Evolutionary conservation across 1,139 yeast species (phyloP).

Genomic region (Yamadazyma mexicana): DNA sequence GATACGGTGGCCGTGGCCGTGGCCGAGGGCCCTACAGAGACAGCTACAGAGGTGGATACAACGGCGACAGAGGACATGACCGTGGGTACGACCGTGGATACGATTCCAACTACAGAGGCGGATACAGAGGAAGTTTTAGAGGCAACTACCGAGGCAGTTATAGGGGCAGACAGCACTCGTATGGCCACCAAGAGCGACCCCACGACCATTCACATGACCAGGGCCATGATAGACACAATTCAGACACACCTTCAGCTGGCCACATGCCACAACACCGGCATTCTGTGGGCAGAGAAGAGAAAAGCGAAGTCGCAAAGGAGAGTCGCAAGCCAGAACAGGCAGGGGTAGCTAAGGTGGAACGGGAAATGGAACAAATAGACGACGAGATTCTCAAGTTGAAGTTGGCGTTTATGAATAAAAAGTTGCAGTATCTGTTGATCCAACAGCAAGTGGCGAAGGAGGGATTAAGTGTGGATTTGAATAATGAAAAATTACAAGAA

Average conservation of each 20-base stretch:
- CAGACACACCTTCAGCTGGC: neutral
- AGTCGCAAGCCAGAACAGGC: slow-evolving; percentile 1
- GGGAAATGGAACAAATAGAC: slow-evolving; percentile 7
- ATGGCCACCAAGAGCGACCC: neutral
- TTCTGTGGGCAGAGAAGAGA: neutral
- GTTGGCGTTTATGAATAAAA: slow-evolving; percentile 24
- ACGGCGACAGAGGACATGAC: slow-evolving; percentile 2
- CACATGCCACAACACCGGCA: neutral
- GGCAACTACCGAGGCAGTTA: slow-evolving; percentile 9
- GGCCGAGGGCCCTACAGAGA: slow-evolving; percentile 8
- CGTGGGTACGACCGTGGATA: neutral
- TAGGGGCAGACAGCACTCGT: neutral
- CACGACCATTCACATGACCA: neutral
- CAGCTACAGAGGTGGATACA: slow-evolving; percentile 2
- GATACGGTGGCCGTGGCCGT: slow-evolving; percentile 5
- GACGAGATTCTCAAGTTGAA: slow-evolving; percentile 29
- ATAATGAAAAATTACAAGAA: slow-evolving; percentile 45
- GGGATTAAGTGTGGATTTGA: slow-evolving; percentile 35
- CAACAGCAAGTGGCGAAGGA: slow-evolving; percentile 34
- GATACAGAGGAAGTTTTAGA: slow-evolving; percentile 4
- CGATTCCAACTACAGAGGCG: slow-evolving; percentile 7
- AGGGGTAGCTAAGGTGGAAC: slow-evolving; percentile 1
- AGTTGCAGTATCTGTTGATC: slow-evolving; percentile 22
- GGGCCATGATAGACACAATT: slow-evolving; percentile 1
- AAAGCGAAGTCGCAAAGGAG: neutral